Evolutionary conservation across 2,329 filamentous ascomycete genomes (phyloP).

Genomic region (Hypoxylon sp.): DNA sequence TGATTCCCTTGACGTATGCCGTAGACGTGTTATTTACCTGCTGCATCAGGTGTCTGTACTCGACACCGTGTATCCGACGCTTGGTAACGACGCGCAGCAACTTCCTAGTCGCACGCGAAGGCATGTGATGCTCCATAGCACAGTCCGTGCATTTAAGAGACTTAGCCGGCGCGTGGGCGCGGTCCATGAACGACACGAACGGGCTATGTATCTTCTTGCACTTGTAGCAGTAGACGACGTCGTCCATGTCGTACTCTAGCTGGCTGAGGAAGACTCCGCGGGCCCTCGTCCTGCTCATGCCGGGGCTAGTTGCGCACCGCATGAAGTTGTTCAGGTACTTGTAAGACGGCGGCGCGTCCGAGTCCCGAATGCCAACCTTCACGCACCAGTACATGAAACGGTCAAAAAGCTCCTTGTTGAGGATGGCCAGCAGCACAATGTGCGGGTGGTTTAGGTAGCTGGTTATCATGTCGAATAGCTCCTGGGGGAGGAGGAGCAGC

Average conservation of each 20-base stretch:
- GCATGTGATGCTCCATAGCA: constrained; percentile 44
- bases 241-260: constrained; percentile 42
- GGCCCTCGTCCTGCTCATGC: constrained; percentile 28
- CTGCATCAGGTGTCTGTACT: constrained; percentile 40
- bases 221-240: constrained; percentile 46
- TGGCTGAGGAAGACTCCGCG: constrained; percentile 42
- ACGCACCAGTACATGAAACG: constrained; percentile 38
- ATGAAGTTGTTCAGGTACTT: constrained; percentile 37
- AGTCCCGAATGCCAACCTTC: constrained; percentile 3
- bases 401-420: constrained; percentile 43
- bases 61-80: constrained; percentile 35
- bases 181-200: constrained; percentile 41
- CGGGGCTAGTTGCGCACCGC: constrained; percentile 17
- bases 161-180: constrained; percentile 38
- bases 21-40: constrained; percentile 46
- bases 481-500: constrained; percentile 43
- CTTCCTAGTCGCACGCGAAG: constrained; percentile 43
- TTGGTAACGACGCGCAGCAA: constrained; percentile 44
- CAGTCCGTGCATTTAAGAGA: constrained; percentile 39
- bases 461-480: constrained; percentile 44
- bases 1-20: constrained; percentile 36
- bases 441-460: constrained; percentile 38
- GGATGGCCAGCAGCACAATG: constrained; percentile 42
- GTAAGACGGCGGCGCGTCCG: constrained; percentile 23
- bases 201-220: constrained; percentile 44